Evolutionary conservation across 208 protist species (phyloP).

Genomic region (Leptomonas pyrrhocoris): DNA sequence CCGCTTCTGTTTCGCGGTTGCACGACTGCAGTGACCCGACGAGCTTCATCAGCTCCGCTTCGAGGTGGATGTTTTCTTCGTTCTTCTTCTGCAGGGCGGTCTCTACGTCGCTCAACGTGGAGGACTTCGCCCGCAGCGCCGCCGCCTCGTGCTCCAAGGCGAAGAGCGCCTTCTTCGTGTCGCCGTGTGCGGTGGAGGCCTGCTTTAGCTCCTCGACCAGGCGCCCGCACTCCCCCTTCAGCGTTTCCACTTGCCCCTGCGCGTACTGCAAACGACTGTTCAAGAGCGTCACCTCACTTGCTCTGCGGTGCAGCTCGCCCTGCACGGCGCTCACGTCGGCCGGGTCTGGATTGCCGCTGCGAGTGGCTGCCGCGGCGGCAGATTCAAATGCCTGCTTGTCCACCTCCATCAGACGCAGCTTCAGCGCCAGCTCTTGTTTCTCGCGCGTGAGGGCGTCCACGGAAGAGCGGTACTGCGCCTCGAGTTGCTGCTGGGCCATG

Average conservation of each 20-base stretch:
- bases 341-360: conserved; percentile 33
- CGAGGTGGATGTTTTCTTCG: conserved; percentile 56
- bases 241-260: conserved; percentile 67
- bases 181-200: conserved; percentile 42
- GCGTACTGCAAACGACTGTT: conserved; percentile 64
- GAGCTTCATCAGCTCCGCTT: conserved; percentile 73
- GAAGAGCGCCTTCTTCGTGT: conserved; percentile 63
- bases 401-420: conserved; percentile 43
- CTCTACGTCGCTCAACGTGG: conserved; percentile 65
- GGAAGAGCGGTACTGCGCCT: conserved; percentile 41
- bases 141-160: conserved; percentile 66
- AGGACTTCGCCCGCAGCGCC: conserved; percentile 50
- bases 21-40: conserved; percentile 70
- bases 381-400: conserved; percentile 37
- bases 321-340: conserved; percentile 50
- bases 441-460: conserved; percentile 55
- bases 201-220: conserved; percentile 71
- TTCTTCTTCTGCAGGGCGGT: conserved; percentile 53
- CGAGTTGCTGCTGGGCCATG: conserved; percentile 34
- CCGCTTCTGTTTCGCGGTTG: conserved; percentile 79
- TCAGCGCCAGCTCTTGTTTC: conserved; percentile 44
- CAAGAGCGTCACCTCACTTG: conserved; percentile 60
- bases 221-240: conserved; percentile 71
- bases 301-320: conserved; percentile 53
- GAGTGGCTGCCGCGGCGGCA: conserved; percentile 16